Percentiles rank a stretch among this genome's conserved stretches.
These are phyloP conservation scores for Sporobolomyces pararoseus DNA, from an alignment of 768 basidiomycete species.

Conservation along the genomic window DNA sequence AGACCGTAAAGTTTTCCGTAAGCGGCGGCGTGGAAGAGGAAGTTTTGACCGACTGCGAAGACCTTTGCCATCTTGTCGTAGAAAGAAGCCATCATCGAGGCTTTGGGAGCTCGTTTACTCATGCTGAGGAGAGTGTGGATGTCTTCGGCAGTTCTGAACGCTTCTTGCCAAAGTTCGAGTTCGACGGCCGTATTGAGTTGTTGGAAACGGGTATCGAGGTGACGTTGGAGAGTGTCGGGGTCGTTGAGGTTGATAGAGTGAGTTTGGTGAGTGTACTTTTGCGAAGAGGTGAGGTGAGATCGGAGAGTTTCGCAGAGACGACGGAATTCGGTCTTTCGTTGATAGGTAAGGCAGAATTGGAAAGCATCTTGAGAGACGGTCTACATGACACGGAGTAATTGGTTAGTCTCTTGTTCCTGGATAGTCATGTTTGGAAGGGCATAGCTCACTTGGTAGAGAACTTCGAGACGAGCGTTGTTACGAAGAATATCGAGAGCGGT, in stretches of 20 bases:
- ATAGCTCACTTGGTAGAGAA: conserved; percentile 77
- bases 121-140: conserved; percentile 90
- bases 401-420: too few species aligned
- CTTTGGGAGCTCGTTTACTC: conserved; percentile 87
- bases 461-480: conserved; percentile 86
- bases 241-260: conserved; percentile 95
- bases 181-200: conserved; percentile 96
- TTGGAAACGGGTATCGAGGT: conserved; percentile 93
- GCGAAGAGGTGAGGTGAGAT: conserved; percentile 86
- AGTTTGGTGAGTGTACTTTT: conserved; percentile 88
- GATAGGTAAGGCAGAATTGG: conserved; percentile 88
- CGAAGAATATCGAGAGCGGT: conserved; percentile 92
- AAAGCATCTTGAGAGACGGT: conserved; percentile 96
- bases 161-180: conserved; percentile 98
- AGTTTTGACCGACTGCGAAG: conserved; percentile 90
- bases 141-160: conserved; percentile 96
- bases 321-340: conserved; percentile 94
- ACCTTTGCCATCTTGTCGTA: conserved; percentile 97
- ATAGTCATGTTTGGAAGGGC: too few species aligned
- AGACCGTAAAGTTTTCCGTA: conserved; percentile 81
- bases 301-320: conserved; percentile 93
- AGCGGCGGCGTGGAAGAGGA: conserved; percentile 92
- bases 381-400: too few species aligned
- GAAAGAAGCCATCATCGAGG: conserved; percentile 97
- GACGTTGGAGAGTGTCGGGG: conserved; percentile 86